Evolutionary conservation across 495 filamentous ascomycete genomes (phyloP).

Genomic region (Penicillium longicatenatum): DNA sequence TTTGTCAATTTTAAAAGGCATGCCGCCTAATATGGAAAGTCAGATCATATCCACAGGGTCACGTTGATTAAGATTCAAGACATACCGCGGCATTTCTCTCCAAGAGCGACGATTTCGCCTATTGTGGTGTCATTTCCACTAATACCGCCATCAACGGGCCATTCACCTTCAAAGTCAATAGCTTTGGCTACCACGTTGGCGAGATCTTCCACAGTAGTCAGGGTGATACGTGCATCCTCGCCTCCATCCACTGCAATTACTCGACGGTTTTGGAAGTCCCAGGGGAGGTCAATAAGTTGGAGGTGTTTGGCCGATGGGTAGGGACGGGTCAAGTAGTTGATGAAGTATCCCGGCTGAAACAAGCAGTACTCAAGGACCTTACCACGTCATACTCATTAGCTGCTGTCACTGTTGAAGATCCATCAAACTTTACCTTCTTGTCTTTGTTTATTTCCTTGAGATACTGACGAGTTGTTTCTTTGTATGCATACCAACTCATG

Average conservation of each 20-base stretch:
- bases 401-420: not conserved
- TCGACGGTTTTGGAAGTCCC: constrained; percentile 53
- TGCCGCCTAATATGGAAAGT: constrained; percentile 25
- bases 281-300: constrained; percentile 32
- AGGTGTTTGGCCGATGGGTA: constrained; percentile 54
- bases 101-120: constrained; percentile 45
- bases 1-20: constrained; percentile 44
- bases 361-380: constrained; percentile 60
- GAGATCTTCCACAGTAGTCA: constrained; percentile 50
- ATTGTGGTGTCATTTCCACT: constrained; percentile 45
- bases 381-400: not conserved
- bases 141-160: constrained; percentile 58
- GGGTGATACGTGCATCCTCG: constrained; percentile 43
- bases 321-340: constrained; percentile 55
- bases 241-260: constrained; percentile 50
- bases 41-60: not conserved
- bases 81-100: constrained; percentile 53
- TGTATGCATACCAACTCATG: constrained; percentile 51
- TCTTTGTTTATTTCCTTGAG: constrained; percentile 54
- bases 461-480: constrained; percentile 49
- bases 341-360: constrained; percentile 58
- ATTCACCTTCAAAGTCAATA: constrained; percentile 56
- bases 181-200: constrained; percentile 49
- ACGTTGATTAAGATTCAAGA: not conserved
- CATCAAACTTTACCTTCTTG: constrained; percentile 38